A percentile compares a stretch with the other conserved stretches of the same genome.
Conservation (phyloP, 2,329 filamentous ascomycete species). For the Xylariaceae sp. region DNA sequence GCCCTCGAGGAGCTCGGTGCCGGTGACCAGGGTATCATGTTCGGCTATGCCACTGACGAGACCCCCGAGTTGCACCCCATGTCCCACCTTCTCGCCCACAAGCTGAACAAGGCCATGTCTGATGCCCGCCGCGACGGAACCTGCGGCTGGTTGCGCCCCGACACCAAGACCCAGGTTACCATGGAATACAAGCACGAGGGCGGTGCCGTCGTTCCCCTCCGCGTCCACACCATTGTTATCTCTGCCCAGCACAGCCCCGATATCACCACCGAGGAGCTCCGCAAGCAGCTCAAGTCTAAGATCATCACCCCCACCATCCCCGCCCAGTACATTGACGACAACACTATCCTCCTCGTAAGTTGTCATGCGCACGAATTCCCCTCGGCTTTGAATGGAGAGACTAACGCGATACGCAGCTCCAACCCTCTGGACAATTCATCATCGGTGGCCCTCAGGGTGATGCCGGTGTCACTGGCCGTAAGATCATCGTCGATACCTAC, state of each 20-base stretch:
- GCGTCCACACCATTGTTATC: conserved; percentile 95
- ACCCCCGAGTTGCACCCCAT: conserved; percentile 95
- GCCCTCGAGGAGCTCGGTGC: conserved; percentile 96
- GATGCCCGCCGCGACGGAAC: conserved; percentile 80
- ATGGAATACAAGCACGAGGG: conserved; percentile 97
- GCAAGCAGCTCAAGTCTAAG: conserved; percentile 94
- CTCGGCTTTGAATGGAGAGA: neutral
- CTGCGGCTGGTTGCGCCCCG: conserved; percentile 91
- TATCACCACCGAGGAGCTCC: conserved; percentile 86
- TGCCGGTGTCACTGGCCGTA: conserved; percentile 95
- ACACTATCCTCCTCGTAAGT: conserved; percentile 90
- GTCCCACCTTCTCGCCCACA: conserved; percentile 90
- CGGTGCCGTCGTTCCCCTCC: conserved; percentile 85
- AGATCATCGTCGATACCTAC: conserved; percentile 99
- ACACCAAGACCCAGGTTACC: conserved; percentile 99
- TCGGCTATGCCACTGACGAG: conserved; percentile 99
- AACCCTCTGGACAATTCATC: conserved; percentile 97
- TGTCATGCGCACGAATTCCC: neutral
- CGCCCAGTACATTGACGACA: conserved; percentile 83
- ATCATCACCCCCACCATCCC: conserved; percentile 96
- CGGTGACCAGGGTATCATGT: conserved; percentile 99
- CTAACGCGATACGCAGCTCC: conserved; percentile 47
- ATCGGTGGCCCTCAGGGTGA: conserved; percentile 99
- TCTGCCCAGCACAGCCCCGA: conserved; percentile 89
- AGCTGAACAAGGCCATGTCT: conserved; percentile 94